These are phyloP conservation scores for Cercophora scortea DNA, from an alignment of 495 filamentous ascomycete genomes.

Conservation along the genomic window DNA sequence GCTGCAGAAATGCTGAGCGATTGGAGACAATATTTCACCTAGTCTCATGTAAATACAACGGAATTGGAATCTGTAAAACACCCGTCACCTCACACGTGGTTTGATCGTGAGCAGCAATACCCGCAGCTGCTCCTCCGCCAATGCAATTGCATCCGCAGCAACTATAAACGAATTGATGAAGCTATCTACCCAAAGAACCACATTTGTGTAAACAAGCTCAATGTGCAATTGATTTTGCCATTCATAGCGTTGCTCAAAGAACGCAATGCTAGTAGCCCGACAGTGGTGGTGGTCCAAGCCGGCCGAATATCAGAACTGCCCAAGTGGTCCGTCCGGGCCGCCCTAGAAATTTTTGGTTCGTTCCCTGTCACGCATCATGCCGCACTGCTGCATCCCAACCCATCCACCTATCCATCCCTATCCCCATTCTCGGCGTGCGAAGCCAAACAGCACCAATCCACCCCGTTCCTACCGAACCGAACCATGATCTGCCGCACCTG, in stretches of 20 bases:
- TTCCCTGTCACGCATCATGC: neutral
- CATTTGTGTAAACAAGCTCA: too few relatives aligned
- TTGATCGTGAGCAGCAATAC: too few relatives aligned
- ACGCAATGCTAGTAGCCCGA: neutral
- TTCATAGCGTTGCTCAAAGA: neutral
- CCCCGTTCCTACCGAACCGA: neutral
- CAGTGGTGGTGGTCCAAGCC: neutral
- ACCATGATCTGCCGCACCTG: constrained; percentile 42
- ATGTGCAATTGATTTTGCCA: neutral
- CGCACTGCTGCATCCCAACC: neutral
- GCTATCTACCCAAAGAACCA: too few relatives aligned
- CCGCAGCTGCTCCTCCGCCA: too few relatives aligned
- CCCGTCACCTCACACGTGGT: neutral
- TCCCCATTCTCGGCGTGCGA: neutral
- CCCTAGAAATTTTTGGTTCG: constrained; percentile 40
- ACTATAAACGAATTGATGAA: too few relatives aligned
- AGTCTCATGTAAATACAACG: constrained; percentile 1
- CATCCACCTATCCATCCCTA: neutral
- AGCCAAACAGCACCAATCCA: neutral
- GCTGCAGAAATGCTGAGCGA: too few relatives aligned
- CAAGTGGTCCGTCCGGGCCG: constrained; percentile 7
- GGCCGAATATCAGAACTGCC: constrained; percentile 16
- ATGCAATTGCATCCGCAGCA: too few relatives aligned
- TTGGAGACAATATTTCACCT: neutral
- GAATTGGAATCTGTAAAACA: neutral